phyloP scores from a whole-genome alignment of 257 asterid species.

The Ballota nigra region DNA sequence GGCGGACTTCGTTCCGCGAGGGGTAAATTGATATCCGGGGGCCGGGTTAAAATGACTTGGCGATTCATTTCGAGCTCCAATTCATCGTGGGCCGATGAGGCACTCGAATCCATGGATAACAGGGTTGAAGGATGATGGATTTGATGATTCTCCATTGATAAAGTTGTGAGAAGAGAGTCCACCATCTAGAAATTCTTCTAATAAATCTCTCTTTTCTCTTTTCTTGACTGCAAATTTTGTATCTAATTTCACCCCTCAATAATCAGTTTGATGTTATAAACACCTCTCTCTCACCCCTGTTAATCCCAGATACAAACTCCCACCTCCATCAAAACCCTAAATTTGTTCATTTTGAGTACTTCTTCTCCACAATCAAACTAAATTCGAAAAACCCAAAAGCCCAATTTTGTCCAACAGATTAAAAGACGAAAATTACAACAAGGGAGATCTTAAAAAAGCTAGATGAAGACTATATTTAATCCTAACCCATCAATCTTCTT shows the following conservation, averaged over 20 bases:
- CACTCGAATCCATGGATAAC: conserved; percentile 92
- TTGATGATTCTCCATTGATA: conserved; percentile 69
- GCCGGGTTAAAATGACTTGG: conserved; percentile 59
- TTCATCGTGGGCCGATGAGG: conserved; percentile 74
- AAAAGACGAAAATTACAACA: background rate
- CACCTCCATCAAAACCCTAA: conserved; percentile 42
- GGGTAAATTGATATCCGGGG: conserved; percentile 89
- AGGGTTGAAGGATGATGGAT: conserved; percentile 76
- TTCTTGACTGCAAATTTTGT: conserved; percentile 8
- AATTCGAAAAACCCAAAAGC: conserved; percentile 22
- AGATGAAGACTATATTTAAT: conserved; percentile 39
- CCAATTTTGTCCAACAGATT: conserved; percentile 14
- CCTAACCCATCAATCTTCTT: conserved; percentile 51
- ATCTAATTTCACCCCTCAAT: conserved; percentile 28
- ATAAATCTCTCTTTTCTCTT: no score
- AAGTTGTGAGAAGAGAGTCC: conserved; percentile 63
- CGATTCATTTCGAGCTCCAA: conserved; percentile 79
- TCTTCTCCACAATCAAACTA: conserved; percentile 29
- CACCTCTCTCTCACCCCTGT: conserved; percentile 29
- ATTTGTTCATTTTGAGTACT: conserved; percentile 20
- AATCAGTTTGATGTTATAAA: conserved; percentile 32
- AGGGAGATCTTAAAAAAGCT: conserved; percentile 30
- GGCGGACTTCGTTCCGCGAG: conserved; percentile 80
- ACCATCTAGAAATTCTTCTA: conserved; percentile 45
- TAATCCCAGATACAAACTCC: conserved; percentile 37